Evolutionary conservation across 2,329 filamentous ascomycete genomes (phyloP).

Genomic region (Talaromyces sp.): DNA sequence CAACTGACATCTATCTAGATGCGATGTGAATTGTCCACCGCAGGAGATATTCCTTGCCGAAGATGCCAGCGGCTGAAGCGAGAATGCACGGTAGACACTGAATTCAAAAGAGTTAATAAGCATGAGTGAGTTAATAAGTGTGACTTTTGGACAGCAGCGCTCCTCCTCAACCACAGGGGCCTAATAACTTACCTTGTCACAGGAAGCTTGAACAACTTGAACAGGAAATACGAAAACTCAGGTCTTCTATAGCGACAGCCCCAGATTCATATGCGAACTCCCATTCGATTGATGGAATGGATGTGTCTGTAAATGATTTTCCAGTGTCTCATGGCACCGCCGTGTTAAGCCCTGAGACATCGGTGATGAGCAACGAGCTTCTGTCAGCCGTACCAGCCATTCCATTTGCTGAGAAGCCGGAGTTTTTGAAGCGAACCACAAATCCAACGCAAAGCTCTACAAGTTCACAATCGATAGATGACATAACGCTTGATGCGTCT

Average conservation of each 20-base stretch:
- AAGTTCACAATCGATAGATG: neutral
- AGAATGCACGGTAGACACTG: conserved; percentile 5
- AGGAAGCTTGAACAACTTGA: conserved; percentile 10
- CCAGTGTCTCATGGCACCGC: neutral
- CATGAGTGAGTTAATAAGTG: neutral
- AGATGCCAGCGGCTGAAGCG: conserved; percentile 7
- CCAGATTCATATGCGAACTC: neutral
- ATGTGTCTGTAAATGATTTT: neutral
- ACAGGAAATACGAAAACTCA: conserved; percentile 2
- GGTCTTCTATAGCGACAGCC: neutral
- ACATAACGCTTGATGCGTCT: neutral
- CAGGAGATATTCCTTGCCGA: conserved; percentile 1
- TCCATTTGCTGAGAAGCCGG: neutral
- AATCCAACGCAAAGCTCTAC: neutral
- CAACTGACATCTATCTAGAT: neutral
- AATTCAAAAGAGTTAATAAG: conserved; percentile 9
- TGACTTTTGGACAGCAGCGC: neutral
- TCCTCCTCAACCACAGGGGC: neutral
- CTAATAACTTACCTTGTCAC: neutral
- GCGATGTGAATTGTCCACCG: conserved; percentile 8
- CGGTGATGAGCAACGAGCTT: neutral
- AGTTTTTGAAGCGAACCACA: neutral
- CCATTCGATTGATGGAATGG: neutral
- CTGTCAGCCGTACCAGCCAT: neutral
- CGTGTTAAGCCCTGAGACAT: neutral